A percentile compares a stretch with the other conserved stretches of the same genome.
These are phyloP conservation scores for Naganishia cerealis DNA, from an alignment of 1,284 basidiomycete genomes.

Conservation along the genomic window DNA sequence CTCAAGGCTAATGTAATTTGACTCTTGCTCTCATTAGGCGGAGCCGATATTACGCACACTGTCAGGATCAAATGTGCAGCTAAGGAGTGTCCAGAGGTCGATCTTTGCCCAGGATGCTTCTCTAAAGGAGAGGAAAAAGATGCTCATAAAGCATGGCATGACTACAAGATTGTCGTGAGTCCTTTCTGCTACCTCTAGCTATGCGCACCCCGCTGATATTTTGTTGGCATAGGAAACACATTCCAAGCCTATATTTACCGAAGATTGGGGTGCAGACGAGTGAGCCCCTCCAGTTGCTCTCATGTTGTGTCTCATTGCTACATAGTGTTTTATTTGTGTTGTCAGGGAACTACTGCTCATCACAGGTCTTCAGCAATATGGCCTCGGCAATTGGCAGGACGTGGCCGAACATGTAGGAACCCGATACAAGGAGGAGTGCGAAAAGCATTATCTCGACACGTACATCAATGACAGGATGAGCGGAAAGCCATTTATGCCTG, in stretches of 20 bases:
- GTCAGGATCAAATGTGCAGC: conserved; percentile 88
- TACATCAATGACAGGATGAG: conserved; percentile 60
- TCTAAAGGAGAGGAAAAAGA: conserved; percentile 86
- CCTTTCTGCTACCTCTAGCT: conserved; percentile 16
- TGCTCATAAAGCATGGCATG: conserved; percentile 81
- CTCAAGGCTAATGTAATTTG: conserved; percentile 14
- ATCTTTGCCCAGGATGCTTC: conserved; percentile 87
- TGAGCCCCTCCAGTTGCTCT: conserved; percentile 53
- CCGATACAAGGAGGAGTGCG: conserved; percentile 89
- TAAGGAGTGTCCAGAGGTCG: conserved; percentile 75
- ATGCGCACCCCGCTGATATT: not conserved
- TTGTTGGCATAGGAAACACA: conserved; percentile 72
- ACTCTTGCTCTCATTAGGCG: conserved; percentile 34
- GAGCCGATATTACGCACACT: conserved; percentile 67
- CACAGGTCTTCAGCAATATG: conserved; percentile 84
- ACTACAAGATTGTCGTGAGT: conserved; percentile 87
- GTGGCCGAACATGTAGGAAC: conserved; percentile 95
- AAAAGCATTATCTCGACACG: conserved; percentile 79
- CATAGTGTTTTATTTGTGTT: conserved; percentile 28
- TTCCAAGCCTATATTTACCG: conserved; percentile 90
- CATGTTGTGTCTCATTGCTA: not conserved
- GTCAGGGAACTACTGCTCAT: conserved; percentile 81
- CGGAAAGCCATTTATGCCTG: conserved; percentile 30
- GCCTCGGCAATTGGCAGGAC: conserved; percentile 95
- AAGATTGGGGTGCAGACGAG: conserved; percentile 98